These are phyloP conservation scores for Aspergillus nanangensis DNA, from an alignment of 495 filamentous ascomycete species.

Conservation along the genomic window DNA sequence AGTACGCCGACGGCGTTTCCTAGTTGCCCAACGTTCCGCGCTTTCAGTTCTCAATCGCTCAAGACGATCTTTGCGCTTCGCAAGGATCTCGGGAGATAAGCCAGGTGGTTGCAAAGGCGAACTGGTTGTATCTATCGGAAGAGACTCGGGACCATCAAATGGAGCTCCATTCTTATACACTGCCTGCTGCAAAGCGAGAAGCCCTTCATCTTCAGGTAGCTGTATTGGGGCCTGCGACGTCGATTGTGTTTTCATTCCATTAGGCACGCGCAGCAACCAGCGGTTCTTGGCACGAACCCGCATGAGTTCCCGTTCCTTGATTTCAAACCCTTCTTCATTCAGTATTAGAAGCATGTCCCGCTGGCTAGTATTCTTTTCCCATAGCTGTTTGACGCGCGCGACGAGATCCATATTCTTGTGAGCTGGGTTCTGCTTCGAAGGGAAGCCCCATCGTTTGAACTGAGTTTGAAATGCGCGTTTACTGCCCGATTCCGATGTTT, in stretches of 20 bases:
- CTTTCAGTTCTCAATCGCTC: slow-evolving; percentile 58
- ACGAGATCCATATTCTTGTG: slow-evolving; percentile 64
- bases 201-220: slow-evolving; percentile 34
- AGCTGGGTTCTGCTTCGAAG: slow-evolving; percentile 63
- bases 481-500: slow-evolving; percentile 30
- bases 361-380: slow-evolving; percentile 66
- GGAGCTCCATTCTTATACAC: slow-evolving; percentile 31
- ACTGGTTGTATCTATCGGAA: slow-evolving; percentile 14
- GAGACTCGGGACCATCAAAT: slow-evolving; percentile 21
- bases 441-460: slow-evolving; percentile 76
- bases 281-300: slow-evolving; percentile 61
- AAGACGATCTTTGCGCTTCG: slow-evolving; percentile 52
- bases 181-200: slow-evolving; percentile 38
- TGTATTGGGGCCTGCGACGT: slow-evolving; percentile 15
- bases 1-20: slow-evolving; percentile 70
- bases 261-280: slow-evolving; percentile 57
- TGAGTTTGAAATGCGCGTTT: slow-evolving; percentile 71
- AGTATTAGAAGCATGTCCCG: slow-evolving; percentile 69
- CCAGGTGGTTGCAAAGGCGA: slow-evolving; percentile 26
- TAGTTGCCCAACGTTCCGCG: slow-evolving; percentile 55
- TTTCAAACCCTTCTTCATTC: slow-evolving; percentile 64
- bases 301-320: slow-evolving; percentile 65
- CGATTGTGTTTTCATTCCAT: slow-evolving; percentile 46
- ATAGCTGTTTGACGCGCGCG: slow-evolving; percentile 66
- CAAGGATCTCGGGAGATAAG: slow-evolving; percentile 48